Conservation (phyloP, 139 green algal species). For the Micractinium sp. region DNA sequence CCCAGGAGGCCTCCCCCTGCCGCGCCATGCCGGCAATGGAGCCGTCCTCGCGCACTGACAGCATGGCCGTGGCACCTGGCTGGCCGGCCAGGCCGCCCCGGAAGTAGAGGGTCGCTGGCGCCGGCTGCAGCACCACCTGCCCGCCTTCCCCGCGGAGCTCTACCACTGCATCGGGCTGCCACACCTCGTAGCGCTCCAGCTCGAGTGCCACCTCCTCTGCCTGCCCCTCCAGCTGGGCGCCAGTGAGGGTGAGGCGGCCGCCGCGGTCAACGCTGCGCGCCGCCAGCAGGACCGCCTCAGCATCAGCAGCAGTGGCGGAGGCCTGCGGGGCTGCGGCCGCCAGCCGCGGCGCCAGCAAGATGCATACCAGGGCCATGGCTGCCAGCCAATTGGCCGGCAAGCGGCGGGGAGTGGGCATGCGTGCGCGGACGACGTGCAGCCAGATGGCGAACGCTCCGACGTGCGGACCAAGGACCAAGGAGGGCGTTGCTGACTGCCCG, state of each 20-base stretch:
- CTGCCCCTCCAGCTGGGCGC: background rate
- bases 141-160: background rate
- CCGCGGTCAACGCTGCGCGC: background rate
- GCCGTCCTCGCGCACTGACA: slow-evolving; percentile 4
- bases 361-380: background rate
- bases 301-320: background rate
- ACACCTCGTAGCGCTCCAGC: slow-evolving; percentile 1
- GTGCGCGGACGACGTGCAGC: too few relatives aligned
- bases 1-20: background rate
- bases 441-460: too few relatives aligned
- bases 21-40: background rate
- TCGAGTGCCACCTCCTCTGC: background rate
- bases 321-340: background rate
- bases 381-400: background rate
- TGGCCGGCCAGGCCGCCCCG: background rate
- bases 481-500: too few relatives aligned
- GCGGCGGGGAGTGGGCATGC: too few relatives aligned
- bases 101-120: slow-evolving; percentile 3
- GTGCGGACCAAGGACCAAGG: too few relatives aligned
- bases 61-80: background rate
- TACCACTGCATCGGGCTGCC: background rate
- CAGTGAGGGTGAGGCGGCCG: background rate
- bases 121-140: background rate
- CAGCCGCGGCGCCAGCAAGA: background rate
- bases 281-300: background rate